Evolutionary conservation across 768 basidiomycete species (phyloP).

Genomic region (Tephrocybe sp.): DNA sequence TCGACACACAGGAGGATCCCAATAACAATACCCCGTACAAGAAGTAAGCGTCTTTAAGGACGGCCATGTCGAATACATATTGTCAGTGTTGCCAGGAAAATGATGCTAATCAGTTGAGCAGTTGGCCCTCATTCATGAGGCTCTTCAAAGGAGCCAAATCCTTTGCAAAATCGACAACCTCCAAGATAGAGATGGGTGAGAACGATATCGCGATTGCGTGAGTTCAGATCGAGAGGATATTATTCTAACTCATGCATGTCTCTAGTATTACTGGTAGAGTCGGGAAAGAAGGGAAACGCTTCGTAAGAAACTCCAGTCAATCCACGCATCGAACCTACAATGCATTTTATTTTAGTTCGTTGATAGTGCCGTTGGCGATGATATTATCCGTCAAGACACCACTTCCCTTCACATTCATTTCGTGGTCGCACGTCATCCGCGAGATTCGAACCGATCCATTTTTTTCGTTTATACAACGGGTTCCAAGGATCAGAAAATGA

Average conservation of each 20-base stretch:
- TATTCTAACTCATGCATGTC: not conserved
- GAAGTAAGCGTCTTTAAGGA: too few relatives aligned
- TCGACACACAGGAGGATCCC: too few relatives aligned
- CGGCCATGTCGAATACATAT: too few relatives aligned
- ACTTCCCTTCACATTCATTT: not conserved
- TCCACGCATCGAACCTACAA: not conserved
- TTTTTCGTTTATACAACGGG: not conserved
- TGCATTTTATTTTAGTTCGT: not conserved
- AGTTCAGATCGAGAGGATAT: not conserved
- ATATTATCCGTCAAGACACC: not conserved
- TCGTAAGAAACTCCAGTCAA: not conserved
- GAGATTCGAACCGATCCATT: not conserved
- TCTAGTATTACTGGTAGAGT: not conserved
- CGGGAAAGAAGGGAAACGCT: not conserved
- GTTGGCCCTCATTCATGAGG: too few relatives aligned
- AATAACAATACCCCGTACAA: too few relatives aligned
- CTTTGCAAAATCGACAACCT: not conserved
- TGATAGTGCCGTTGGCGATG: not conserved
- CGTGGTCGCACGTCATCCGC: not conserved
- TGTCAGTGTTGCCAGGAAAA: too few relatives aligned
- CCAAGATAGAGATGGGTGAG: not conserved
- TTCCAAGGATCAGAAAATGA: not conserved
- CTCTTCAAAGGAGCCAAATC: not conserved
- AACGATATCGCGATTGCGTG: not conserved
- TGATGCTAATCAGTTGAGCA: too few relatives aligned